phyloP scores from a whole-genome alignment of 768 basidiomycete species.

The Kwoniella heveanensis region DNA sequence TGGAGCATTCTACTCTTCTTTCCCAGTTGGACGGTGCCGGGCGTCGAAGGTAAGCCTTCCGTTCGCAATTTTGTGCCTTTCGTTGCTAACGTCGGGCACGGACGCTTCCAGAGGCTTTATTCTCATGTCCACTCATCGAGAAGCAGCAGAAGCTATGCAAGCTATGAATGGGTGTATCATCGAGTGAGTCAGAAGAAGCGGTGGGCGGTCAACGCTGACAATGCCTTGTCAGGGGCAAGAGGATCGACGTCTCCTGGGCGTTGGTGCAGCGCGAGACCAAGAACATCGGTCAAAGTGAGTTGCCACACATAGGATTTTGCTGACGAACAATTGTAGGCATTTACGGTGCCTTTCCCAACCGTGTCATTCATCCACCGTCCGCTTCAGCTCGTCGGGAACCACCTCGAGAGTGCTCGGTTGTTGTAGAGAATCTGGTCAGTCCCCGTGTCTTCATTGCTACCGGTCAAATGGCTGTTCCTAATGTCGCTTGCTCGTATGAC shows the following conservation, averaged over 20 bases:
- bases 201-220: background rate
- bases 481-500: slow-evolving; percentile 18
- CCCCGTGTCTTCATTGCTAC: background rate
- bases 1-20: slow-evolving; percentile 44
- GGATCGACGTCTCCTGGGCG: slow-evolving; percentile 49
- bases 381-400: slow-evolving; percentile 23
- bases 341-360: slow-evolving; percentile 32
- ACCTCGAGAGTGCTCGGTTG: slow-evolving; percentile 26
- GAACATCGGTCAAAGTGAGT: slow-evolving; percentile 28
- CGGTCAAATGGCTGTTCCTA: background rate
- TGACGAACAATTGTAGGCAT: slow-evolving; percentile 23
- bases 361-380: slow-evolving; percentile 43
- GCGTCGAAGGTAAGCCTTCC: slow-evolving; percentile 28
- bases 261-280: slow-evolving; percentile 41
- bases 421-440: slow-evolving; percentile 46
- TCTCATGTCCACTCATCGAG: slow-evolving; percentile 42
- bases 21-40: slow-evolving; percentile 46
- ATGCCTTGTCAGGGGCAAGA: slow-evolving; percentile 28
- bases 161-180: slow-evolving; percentile 32
- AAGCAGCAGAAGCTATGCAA: slow-evolving; percentile 34
- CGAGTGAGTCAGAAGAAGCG: slow-evolving; percentile 42
- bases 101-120: slow-evolving; percentile 39
- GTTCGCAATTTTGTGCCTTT: background rate
- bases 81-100: background rate
- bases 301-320: background rate